Evolutionary conservation across 2,329 filamentous ascomycete genomes (phyloP), one percentile per base, ranked within the genome.

Genomic region (Lasiodiplodia theobromae): DNA sequence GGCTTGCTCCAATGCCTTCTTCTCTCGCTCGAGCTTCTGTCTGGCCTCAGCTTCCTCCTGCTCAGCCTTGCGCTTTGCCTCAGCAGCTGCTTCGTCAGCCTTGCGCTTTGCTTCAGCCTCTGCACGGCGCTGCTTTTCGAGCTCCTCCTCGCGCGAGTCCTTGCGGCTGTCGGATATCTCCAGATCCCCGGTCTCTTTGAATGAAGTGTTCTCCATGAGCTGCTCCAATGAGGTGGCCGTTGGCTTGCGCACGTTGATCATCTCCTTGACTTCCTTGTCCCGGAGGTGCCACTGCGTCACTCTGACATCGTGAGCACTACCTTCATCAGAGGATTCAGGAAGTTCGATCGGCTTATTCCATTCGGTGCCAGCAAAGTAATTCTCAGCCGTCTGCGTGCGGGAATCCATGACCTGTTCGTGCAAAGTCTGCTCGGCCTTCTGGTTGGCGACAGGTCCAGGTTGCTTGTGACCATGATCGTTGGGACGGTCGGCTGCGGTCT

Each of bases 91-190:
- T 40, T 52, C 54, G 14, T 57, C 66, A 2, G 44, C 47, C 16
- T 40, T 62, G 49, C 62, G 62, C 14, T 38, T n/a, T 5, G 21
- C 49, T 56, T 67, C 66, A 16, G 47, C 44, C 31, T 28, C 28
- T n/a, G 54, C 66, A 23, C 18, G 60, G 18, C 16, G 58, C 31
- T 64, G 18, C 28, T 64, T 52, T 28, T 64, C 47, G 28, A 40
- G 47, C 47, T 52, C 47, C 40, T 64, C 47, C 7, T 64, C 60
- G 6, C 60, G 60, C 3, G 12, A 31, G n/a, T 49, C 44, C 11
- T 51, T 64, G 31, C 60, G 60, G 28, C 31, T 64, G 40, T 64
- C 44, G 8, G 60, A 64, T 3, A 64, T 64, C 47, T 64, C 44
- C 16, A 64, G 47, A 21, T 37, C 60, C 1, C 31, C 58, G 12